Percentiles rank a stretch among this genome's conserved stretches.
These are phyloP conservation scores for Blastomyces gilchristii DNA, from an alignment of 2,329 filamentous ascomycete species.

Conservation along the genomic window DNA sequence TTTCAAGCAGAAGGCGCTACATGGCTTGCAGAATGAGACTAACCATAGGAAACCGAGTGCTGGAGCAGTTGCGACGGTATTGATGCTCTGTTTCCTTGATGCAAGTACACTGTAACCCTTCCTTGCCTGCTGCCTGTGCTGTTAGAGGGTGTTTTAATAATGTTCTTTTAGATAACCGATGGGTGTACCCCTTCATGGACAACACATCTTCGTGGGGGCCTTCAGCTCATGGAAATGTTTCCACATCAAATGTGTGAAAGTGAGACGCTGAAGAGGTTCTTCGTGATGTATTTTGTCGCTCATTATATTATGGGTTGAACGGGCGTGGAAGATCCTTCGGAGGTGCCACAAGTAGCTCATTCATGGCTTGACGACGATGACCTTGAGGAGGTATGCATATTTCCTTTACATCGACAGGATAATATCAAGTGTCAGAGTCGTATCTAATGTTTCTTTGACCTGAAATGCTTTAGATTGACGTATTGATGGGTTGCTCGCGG, in stretches of 20 bases:
- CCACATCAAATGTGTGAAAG: slow-evolving; percentile 12
- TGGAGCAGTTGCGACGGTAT: slow-evolving; percentile 22
- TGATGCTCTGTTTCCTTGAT: slow-evolving; percentile 30
- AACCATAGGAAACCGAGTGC: slow-evolving; percentile 15
- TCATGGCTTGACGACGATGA: slow-evolving; percentile 19
- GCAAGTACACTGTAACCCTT: slow-evolving; percentile 11
- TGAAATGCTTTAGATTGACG: slow-evolving; percentile 20
- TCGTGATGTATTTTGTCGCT: slow-evolving; percentile 26
- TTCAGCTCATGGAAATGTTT: slow-evolving; percentile 19
- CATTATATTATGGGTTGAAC: slow-evolving; percentile 27
- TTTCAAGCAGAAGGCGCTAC: slow-evolving; percentile 22
- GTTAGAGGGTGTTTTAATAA: neutral
- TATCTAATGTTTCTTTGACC: neutral
- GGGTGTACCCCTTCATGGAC: slow-evolving; percentile 26
- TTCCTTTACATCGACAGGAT: neutral
- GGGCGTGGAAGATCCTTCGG: slow-evolving; percentile 11
- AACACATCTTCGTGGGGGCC: slow-evolving; percentile 23
- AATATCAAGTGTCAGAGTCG: neutral
- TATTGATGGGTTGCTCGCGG: slow-evolving; percentile 25
- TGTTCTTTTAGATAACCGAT: slow-evolving; percentile 22
- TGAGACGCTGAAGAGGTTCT: slow-evolving; percentile 19
- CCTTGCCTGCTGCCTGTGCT: neutral
- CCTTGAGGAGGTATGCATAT: slow-evolving; percentile 18
- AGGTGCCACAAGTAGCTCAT: neutral
- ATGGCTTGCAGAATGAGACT: slow-evolving; percentile 20